A percentile compares a stretch with the other conserved stretches of the same genome.
Conservation (phyloP, 441 rosid species). For the Dalechampia spathulata region DNA sequence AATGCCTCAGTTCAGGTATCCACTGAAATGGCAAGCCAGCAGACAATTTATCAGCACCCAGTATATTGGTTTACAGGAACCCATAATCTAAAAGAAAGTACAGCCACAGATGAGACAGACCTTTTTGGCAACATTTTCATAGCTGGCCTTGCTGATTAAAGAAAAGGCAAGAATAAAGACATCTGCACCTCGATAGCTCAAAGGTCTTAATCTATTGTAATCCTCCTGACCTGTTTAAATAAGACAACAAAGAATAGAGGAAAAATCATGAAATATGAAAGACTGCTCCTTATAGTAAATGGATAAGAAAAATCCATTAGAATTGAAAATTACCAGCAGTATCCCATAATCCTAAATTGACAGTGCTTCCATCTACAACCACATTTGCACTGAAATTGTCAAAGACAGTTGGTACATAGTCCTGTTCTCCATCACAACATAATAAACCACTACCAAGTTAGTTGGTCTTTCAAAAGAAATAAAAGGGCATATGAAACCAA, state of each 20-base stretch:
- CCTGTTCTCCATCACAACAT: conserved; percentile 35
- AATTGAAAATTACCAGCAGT: conserved; percentile 51
- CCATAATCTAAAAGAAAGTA: conserved; percentile 3
- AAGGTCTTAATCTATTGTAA: conserved; percentile 64
- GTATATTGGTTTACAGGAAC: neutral
- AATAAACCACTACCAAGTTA: no score
- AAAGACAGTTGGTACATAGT: conserved; percentile 74
- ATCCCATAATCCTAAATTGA: conserved; percentile 73
- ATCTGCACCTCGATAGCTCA: conserved; percentile 79
- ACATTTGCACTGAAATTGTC: conserved; percentile 88
- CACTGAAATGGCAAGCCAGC: conserved; percentile 40
- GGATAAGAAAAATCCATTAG: neutral
- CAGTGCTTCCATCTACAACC: conserved; percentile 71
- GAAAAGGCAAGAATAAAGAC: conserved; percentile 81
- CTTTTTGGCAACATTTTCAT: conserved; percentile 80
- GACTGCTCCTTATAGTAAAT: neutral
- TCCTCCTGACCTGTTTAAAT: conserved; percentile 57
- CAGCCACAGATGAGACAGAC: conserved; percentile 19
- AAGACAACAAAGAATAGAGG: conserved; percentile 8
- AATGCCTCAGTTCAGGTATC: conserved; percentile 81
- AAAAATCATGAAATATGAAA: conserved; percentile 10
- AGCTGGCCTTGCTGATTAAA: conserved; percentile 84
- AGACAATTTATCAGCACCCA: conserved; percentile 14
- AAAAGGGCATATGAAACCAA: neutral
- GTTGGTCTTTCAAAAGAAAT: neutral